These are phyloP conservation scores for Croton setiger DNA, from an alignment of 441 rosid genomes.

Conservation along the genomic window DNA sequence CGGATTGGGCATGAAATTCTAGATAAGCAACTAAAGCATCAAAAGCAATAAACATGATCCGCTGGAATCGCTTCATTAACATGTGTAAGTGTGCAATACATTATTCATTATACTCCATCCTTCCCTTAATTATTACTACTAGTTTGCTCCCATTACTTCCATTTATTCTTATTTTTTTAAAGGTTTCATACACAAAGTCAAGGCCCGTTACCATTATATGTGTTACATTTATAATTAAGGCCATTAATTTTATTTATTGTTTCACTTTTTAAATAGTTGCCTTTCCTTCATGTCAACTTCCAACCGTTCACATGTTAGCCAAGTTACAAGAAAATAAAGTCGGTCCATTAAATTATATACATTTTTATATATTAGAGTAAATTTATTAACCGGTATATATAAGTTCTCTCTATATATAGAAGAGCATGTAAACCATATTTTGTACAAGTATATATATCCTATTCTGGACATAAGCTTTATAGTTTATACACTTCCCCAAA, in stretches of 20 bases:
- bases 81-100: constrained; percentile 8
- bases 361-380: too few species aligned
- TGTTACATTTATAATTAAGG: not conserved
- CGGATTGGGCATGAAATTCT: too few species aligned
- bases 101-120: not conserved
- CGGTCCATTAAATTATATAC: constrained; percentile 7
- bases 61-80: not conserved
- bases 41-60: constrained; percentile 12
- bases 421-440: not conserved
- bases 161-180: not conserved
- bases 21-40: too few species aligned
- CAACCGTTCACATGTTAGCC: constrained; percentile 11
- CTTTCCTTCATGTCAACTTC: not conserved
- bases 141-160: not conserved
- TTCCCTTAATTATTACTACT: not conserved
- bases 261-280: not conserved
- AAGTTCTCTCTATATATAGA: not conserved
- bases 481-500: not conserved
- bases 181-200: not conserved
- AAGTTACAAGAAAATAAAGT: not conserved
- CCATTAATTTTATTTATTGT: too few species aligned
- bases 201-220: too few species aligned
- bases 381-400: not conserved
- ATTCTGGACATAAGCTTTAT: not conserved
- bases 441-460: not conserved